Conservation (phyloP, 768 basidiomycete genomes). For the Galerina marginata region DNA sequence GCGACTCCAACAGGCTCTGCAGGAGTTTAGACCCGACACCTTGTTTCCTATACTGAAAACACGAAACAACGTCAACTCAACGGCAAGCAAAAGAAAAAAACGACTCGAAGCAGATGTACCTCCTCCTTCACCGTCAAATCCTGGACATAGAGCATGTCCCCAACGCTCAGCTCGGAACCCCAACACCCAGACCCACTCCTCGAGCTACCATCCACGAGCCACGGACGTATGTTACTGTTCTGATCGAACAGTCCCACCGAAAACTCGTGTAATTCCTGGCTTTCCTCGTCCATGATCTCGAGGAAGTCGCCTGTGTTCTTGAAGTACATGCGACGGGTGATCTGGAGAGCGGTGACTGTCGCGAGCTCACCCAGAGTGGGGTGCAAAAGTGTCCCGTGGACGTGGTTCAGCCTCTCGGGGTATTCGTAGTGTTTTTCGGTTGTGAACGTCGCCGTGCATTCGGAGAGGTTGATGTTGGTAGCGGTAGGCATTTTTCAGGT, state of each 20-base stretch:
- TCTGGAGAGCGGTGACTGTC: neutral
- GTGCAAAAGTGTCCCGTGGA: conserved; percentile 5
- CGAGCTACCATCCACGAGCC: conserved; percentile 29
- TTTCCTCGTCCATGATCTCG: conserved; percentile 33
- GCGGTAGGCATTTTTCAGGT: neutral
- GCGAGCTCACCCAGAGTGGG: conserved; percentile 12
- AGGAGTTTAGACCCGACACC: conserved; percentile 29
- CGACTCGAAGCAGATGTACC: conserved; percentile 17
- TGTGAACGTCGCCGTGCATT: conserved; percentile 12
- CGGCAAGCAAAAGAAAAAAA: neutral
- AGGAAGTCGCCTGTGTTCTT: conserved; percentile 19
- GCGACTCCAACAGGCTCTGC: conserved; percentile 21
- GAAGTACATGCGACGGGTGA: neutral
- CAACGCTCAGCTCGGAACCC: conserved; percentile 33
- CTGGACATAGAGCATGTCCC: conserved; percentile 32
- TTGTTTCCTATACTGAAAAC: conserved; percentile 16
- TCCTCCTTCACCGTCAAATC: conserved; percentile 26
- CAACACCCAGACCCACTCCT: conserved; percentile 38
- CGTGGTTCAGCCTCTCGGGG: neutral
- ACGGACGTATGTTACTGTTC: conserved; percentile 25
- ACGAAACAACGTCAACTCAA: neutral
- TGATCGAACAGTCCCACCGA: conserved; percentile 35
- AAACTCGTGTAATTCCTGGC: conserved; percentile 35
- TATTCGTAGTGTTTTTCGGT: neutral
- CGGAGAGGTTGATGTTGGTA: conserved; percentile 1